Evolutionary conservation across 192 early-diverging fungal genomes (phyloP), one percentile per base, ranked within the genome.

Genomic region (Phycomyces nitens): DNA sequence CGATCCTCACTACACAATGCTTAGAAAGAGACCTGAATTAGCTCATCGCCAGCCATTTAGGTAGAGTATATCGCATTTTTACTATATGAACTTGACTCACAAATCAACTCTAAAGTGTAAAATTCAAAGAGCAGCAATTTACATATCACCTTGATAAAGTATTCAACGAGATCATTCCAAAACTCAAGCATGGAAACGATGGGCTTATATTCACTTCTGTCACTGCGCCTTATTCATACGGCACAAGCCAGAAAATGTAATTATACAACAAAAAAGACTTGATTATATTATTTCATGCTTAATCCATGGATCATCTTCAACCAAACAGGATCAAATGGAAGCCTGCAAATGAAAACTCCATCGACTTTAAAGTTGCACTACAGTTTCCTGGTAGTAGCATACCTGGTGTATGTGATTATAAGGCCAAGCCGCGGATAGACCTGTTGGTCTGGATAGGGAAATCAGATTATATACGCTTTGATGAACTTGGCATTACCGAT

Each of bases 261-360:
- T 79, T 49, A 21, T 21, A 21, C 15, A 40, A 20, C 40, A 41
- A 21, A 52, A 34, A 11, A 9, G 14, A 53, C 40, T 20, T 22
- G 34, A 5, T 49, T 20, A 5, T 2, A 24, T 27, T 22, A 34
- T 62, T 39, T 42, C 51, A 41, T 64, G 22, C 42, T 24, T n/a
- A 53, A 47, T 34, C 5, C 20, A 29, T 42, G n/a, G 18, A 49
- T 57, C 43, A 49, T 51, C 9, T 26, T 15, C 14, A 22, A 43
- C 14, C 39, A 21, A 14, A 49, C 38, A 93, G 91, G 70, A 67
- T 93, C 55, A 94, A 94, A 72, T 94, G 92, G 92, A 94, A 93
- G 63, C 89, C 92, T 15, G 81, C 88, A 9, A 74, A 81, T 63
- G 90, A 92, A 54, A 94, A 93, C 65, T 90, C 90, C 0, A 74